Evolutionary conservation across 306 rosid species (phyloP).

Genomic region (Pachyrhizus erosus): DNA sequence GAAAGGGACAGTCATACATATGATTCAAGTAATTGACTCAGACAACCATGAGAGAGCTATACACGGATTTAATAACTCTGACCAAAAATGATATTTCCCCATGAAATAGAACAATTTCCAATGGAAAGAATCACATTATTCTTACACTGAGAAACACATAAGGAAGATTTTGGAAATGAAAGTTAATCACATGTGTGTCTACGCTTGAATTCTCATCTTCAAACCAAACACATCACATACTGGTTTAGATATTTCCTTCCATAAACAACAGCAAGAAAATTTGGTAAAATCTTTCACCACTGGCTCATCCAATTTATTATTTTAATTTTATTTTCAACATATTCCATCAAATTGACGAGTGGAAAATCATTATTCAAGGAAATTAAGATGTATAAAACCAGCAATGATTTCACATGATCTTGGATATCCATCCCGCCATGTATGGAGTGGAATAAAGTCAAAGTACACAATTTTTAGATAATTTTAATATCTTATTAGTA

Average conservation of each 20-base stretch:
- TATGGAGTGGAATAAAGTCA: neutral
- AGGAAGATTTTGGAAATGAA: neutral
- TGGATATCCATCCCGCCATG: neutral
- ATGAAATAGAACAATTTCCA: slow-evolving; percentile 10
- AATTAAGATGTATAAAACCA: neutral
- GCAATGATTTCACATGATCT: slow-evolving; percentile 37
- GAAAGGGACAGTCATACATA: neutral
- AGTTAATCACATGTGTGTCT: neutral
- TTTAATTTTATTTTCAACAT: neutral
- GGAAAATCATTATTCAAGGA: neutral
- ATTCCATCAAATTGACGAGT: neutral
- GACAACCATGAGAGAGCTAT: neutral
- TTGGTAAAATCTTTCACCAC: neutral
- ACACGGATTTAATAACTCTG: slow-evolving; percentile 34
- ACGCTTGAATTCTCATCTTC: neutral
- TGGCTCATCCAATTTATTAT: neutral
- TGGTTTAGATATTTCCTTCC: neutral
- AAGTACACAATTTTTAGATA: neutral
- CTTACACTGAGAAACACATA: neutral
- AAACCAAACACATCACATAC: neutral
- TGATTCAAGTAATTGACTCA: neutral
- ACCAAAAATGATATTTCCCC: slow-evolving; percentile 35
- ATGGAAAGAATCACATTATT: slow-evolving; percentile 49
- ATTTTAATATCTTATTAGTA: neutral
- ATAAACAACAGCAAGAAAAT: neutral